phyloP scores from a whole-genome alignment of 305 asterid genomes.

The Salvia sclarea region DNA sequence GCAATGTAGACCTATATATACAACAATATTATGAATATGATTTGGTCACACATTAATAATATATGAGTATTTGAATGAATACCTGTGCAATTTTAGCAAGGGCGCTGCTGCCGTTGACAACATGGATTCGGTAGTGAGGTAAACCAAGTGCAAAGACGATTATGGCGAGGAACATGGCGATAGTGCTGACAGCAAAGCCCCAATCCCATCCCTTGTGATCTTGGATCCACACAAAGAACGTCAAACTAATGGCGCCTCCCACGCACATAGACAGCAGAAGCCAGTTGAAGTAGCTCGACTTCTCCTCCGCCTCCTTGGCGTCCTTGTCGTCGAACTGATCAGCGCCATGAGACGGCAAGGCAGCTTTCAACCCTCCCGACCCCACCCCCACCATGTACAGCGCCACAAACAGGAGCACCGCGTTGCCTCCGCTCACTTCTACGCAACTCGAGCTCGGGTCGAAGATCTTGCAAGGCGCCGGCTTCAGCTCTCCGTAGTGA shows the following conservation, averaged over 20 bases:
- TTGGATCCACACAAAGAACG: conserved; percentile 73
- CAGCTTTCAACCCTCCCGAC: conserved; percentile 67
- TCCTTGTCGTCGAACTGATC: conserved; percentile 81
- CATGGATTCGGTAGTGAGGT: conserved; percentile 56
- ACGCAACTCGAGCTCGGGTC: conserved; percentile 48
- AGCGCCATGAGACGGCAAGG: conserved; percentile 76
- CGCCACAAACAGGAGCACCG: conserved; percentile 49
- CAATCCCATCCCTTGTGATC: conserved; percentile 76
- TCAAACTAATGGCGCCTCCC: conserved; percentile 59
- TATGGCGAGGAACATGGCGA: conserved; percentile 52
- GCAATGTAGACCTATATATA: conserved; percentile 59
- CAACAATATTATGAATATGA: no score
- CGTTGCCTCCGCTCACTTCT: conserved; percentile 51
- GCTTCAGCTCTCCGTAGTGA: conserved; percentile 52
- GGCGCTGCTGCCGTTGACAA: conserved; percentile 62
- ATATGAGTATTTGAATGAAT: no score
- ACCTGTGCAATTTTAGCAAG: conserved; percentile 58
- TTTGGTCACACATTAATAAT: no score
- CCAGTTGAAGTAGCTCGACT: conserved; percentile 75
- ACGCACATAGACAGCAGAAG: conserved; percentile 52
- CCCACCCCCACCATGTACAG: conserved; percentile 70
- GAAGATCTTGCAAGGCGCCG: conserved; percentile 53
- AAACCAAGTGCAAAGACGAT: conserved; percentile 48
- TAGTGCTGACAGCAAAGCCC: conserved; percentile 54
- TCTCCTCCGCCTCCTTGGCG: conserved; percentile 51